Evolutionary conservation across 2,329 filamentous ascomycete genomes (phyloP).

Genomic region (Fusarium devonianum): DNA sequence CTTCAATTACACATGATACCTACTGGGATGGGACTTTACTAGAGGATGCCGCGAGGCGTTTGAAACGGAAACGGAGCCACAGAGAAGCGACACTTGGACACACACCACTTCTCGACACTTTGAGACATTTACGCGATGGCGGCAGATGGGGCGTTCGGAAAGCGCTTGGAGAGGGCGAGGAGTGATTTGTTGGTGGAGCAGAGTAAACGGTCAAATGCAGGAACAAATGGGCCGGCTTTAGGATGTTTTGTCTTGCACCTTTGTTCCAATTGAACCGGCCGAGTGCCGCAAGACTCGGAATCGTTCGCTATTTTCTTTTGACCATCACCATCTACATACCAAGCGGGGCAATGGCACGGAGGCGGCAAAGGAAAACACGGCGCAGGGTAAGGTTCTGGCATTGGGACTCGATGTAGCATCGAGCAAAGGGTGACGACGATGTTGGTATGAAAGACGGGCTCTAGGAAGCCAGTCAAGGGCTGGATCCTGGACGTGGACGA

Average conservation of each 20-base stretch:
- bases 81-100: conserved; percentile 44
- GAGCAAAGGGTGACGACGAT: conserved; percentile 15
- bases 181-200: conserved; percentile 24
- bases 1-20: conserved; percentile 46
- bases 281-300: conserved; percentile 33
- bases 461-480: conserved; percentile 43
- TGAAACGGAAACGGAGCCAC: conserved; percentile 34
- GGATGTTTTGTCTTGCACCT: conserved; percentile 20
- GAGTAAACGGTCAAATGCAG: conserved; percentile 37
- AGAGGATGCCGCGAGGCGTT: conserved; percentile 54
- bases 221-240: conserved; percentile 36
- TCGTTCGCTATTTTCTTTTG: conserved; percentile 36
- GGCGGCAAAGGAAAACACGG: conserved; percentile 21
- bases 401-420: conserved; percentile 22
- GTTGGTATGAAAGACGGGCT: conserved; percentile 36
- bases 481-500: conserved; percentile 36
- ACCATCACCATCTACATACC: conserved; percentile 35
- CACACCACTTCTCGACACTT: conserved; percentile 39
- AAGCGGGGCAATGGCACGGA: conserved; percentile 38
- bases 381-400: conserved; percentile 32
- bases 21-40: conserved; percentile 45
- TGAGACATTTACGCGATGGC: conserved; percentile 31
- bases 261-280: conserved; percentile 19
- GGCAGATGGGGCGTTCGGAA: conserved; percentile 30
- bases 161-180: conserved; percentile 25